Conservation (phyloP, 495 filamentous ascomycete species). For the Hyaloscypha finlandica region DNA sequence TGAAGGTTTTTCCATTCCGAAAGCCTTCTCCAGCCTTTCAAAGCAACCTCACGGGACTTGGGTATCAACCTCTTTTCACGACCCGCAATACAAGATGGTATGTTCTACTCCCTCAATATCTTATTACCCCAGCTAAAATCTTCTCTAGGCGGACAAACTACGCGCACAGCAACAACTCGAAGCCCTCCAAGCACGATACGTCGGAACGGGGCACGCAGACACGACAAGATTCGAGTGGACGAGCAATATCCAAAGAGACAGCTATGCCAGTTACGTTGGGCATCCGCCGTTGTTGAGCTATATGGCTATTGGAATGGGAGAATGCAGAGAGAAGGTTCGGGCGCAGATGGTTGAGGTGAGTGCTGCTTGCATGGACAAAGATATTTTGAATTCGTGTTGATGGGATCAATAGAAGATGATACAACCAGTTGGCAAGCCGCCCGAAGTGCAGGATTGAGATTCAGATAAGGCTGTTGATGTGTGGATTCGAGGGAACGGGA, state of each 20-base stretch:
- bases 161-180: conserved; percentile 97
- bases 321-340: conserved; percentile 77
- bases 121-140: not conserved
- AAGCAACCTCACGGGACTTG: not conserved
- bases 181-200: conserved; percentile 86
- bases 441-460: conserved; percentile 42
- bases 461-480: not conserved
- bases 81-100: conserved; percentile 15
- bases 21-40: conserved; percentile 6
- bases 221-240: conserved; percentile 96
- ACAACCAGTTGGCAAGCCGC: conserved; percentile 82
- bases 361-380: not conserved
- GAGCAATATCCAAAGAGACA: conserved; percentile 86
- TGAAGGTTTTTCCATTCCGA: conserved; percentile 14
- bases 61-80: not conserved
- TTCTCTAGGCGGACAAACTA: conserved; percentile 84
- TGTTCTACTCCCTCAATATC: not conserved
- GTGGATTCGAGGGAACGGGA: not conserved
- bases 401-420: conserved; percentile 71
- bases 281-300: conserved; percentile 89
- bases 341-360: conserved; percentile 71
- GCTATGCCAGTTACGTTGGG: conserved; percentile 79
- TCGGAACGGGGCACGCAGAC: conserved; percentile 97
- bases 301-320: conserved; percentile 85
- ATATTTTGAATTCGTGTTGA: conserved; percentile 18